Evolutionary conservation across 2,329 filamentous ascomycete genomes (phyloP).

Genomic region (Mollisia scopiformis): DNA sequence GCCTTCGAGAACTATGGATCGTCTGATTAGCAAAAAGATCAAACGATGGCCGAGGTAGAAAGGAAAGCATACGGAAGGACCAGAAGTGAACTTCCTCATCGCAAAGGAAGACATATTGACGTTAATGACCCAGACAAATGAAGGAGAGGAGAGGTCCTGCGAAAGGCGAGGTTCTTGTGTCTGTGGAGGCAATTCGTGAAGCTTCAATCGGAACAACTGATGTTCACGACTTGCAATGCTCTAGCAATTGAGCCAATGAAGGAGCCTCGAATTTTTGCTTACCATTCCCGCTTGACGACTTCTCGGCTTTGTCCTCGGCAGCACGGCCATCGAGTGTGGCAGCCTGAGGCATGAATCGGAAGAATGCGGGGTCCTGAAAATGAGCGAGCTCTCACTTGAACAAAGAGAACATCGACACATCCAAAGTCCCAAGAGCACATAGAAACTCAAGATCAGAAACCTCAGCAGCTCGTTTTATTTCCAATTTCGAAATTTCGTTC

Average conservation of each 20-base stretch:
- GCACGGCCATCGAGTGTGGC: neutral
- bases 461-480: too few relatives aligned
- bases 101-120: conserved; percentile 66
- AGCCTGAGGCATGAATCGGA: too few relatives aligned
- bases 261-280: conserved; percentile 12
- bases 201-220: conserved; percentile 10
- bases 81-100: conserved; percentile 61
- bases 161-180: neutral
- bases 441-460: too few relatives aligned
- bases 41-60: conserved; percentile 15
- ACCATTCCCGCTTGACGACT: neutral
- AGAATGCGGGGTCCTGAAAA: too few relatives aligned
- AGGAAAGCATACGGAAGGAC: conserved; percentile 54
- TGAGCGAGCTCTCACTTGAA: too few relatives aligned
- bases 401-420: too few relatives aligned
- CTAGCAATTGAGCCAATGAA: conserved; percentile 26
- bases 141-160: conserved; percentile 19
- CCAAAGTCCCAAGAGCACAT: too few relatives aligned
- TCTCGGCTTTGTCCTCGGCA: neutral
- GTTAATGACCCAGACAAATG: conserved; percentile 13
- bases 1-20: conserved; percentile 36
- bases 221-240: conserved; percentile 23
- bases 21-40: conserved; percentile 24
- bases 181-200: conserved; percentile 20
- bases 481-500: too few relatives aligned